Percentiles rank a stretch among this genome's conserved stretches.
phyloP scores from a whole-genome alignment of 1,139 yeast genomes.

The Yamadazyma diddensiae region DNA sequence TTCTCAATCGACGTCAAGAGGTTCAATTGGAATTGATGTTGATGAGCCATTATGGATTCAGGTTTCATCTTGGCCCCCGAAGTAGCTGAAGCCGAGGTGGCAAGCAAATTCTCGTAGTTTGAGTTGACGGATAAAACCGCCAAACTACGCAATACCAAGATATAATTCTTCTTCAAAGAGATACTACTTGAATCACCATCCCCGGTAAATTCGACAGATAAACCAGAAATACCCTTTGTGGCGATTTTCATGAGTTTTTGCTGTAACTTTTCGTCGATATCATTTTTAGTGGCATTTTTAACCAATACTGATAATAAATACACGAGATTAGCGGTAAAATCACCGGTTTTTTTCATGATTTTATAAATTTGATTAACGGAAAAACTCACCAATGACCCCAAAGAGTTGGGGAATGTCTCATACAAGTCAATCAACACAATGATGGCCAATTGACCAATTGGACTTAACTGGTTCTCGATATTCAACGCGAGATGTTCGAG shows the following conservation, averaged over 20 bases:
- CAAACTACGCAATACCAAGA: constrained; percentile 31
- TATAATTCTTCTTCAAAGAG: constrained; percentile 31
- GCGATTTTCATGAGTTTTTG: constrained; percentile 35
- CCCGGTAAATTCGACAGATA: constrained; percentile 14
- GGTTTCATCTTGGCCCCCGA: constrained; percentile 44
- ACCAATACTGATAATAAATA: constrained; percentile 33
- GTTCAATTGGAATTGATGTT: constrained; percentile 34
- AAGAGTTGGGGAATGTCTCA: constrained; percentile 36
- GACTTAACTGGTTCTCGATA: constrained; percentile 17
- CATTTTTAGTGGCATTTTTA: constrained; percentile 37
- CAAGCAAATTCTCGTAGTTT: constrained; percentile 37
- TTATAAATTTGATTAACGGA: constrained; percentile 38
- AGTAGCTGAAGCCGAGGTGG: constrained; percentile 35
- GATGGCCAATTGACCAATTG: constrained; percentile 25
- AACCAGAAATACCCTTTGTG: constrained; percentile 24
- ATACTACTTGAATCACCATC: constrained; percentile 17
- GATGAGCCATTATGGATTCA: constrained; percentile 41
- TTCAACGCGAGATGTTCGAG: constrained; percentile 25
- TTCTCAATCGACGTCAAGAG: constrained; percentile 33
- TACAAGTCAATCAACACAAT: constrained; percentile 37
- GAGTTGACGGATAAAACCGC: constrained; percentile 33
- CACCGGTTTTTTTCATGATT: constrained; percentile 35
- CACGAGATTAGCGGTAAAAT: constrained; percentile 26
- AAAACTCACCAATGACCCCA: constrained; percentile 36
- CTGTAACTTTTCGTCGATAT: constrained; percentile 41